Base-by-base conservation (phyloP, 1,139 yeast genomes). In the Spathaspora sp. region DNA sequence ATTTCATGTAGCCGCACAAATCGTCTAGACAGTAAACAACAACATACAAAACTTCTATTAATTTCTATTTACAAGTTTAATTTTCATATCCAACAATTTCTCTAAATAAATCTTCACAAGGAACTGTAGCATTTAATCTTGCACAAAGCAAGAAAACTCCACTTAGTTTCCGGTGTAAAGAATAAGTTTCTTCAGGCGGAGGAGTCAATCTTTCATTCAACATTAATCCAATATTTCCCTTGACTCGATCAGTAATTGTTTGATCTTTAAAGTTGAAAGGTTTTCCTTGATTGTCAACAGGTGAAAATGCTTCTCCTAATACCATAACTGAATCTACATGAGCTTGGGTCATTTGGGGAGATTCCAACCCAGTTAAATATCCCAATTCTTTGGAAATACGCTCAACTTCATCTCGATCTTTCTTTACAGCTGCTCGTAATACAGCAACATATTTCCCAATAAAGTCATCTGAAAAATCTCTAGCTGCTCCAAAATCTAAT, bases 171-270 rank as follows among this genome's bases (percentile, higher is more conserved):
- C 99, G 78, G 65, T 93, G 99, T 57, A 95, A 74, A 7, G 96
- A 88, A 64, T 93, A 93, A 0, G 99, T 93, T 64, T 93, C 99
- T 63, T 93, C 98, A 2, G 99, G 99, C 4, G 99, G 99, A 4
- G 99, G 98, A 4, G 97, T 82, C 51, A 93, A 74, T 56, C 99
- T 81, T 65, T 95, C 97, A 52, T 85, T 81, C 54, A 93, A 76
- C 99, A 93, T 91, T 43, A 90, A 72, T 2, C 90, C 83, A 56
- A 93, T 88, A 57, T 90, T 89, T 1, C 79, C 84, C 55, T 96
- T 80, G 25, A 91, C 96, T 56, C 99, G 80, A 56, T 89, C 97
- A 7, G 98, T 90, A 39, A 93, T 91, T 10, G 97, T 91, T 66
- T 95, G 99, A 50, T 81, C 70, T 33, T 80, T 71, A 67, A 93